These are phyloP conservation scores for Kodamaea fukazawae DNA, from an alignment of 805 yeast species.

Conservation along the genomic window DNA sequence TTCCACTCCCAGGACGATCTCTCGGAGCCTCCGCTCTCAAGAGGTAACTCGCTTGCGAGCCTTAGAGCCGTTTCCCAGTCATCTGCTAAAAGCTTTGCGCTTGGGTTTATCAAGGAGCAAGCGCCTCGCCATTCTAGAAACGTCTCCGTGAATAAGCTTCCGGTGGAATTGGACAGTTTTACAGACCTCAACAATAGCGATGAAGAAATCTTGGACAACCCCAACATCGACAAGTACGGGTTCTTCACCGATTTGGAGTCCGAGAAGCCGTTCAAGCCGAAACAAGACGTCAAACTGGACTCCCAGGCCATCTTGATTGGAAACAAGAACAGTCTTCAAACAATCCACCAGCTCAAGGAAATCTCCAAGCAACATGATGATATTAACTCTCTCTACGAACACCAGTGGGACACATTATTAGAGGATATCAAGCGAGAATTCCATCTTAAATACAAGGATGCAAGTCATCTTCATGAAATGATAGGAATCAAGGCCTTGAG, in stretches of 20 bases:
- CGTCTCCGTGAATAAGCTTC: slow-evolving; percentile 20
- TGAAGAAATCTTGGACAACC: background rate
- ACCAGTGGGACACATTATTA: slow-evolving; percentile 48
- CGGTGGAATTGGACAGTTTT: slow-evolving; percentile 43
- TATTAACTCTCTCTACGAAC: slow-evolving; percentile 33
- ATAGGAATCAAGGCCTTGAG: slow-evolving; percentile 41
- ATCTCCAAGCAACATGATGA: slow-evolving; percentile 46
- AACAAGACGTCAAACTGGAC: background rate
- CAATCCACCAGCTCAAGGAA: slow-evolving; percentile 30
- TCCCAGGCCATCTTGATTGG: slow-evolving; percentile 14
- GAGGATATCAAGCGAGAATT: slow-evolving; percentile 27
- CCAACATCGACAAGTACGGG: slow-evolving; percentile 46
- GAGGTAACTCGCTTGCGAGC: slow-evolving; percentile 4
- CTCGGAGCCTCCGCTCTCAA: slow-evolving; percentile 2
- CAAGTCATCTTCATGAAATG: slow-evolving; percentile 13
- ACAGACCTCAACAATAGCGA: slow-evolving; percentile 11
- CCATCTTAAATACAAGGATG: slow-evolving; percentile 13
- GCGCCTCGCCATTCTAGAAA: slow-evolving; percentile 1
- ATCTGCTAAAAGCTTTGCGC: slow-evolving; percentile 1
- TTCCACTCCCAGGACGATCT: slow-evolving; percentile 5
- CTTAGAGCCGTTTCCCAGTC: slow-evolving; percentile 1
- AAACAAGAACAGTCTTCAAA: slow-evolving; percentile 12
- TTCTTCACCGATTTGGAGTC: slow-evolving; percentile 34
- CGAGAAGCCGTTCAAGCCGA: slow-evolving; percentile 4
- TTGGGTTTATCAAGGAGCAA: slow-evolving; percentile 1